Conservation (phyloP, 2,329 filamentous ascomycete species). For the Neonectria sp. region DNA sequence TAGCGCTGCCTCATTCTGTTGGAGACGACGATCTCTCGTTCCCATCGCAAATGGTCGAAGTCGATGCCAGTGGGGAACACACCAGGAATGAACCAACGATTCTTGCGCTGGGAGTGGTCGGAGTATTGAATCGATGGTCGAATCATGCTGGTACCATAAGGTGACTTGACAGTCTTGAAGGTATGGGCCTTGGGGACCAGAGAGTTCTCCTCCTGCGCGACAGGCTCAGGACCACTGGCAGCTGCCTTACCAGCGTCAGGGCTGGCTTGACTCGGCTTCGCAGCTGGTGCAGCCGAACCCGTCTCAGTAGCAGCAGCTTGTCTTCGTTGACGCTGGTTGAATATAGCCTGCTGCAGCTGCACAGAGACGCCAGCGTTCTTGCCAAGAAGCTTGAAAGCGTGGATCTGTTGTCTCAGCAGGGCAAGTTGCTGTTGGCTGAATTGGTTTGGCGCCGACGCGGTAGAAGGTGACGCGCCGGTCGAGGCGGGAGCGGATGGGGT, state of each 20-base stretch:
- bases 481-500: slow-evolving; percentile 50
- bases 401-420: slow-evolving; percentile 87
- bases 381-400: slow-evolving; percentile 90
- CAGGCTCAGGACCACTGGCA: slow-evolving; percentile 55
- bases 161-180: slow-evolving; percentile 83
- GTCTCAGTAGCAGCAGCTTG: slow-evolving; percentile 66
- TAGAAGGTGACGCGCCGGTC: slow-evolving; percentile 50
- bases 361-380: slow-evolving; percentile 88
- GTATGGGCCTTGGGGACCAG: slow-evolving; percentile 60
- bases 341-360: slow-evolving; percentile 86
- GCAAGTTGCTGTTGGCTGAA: slow-evolving; percentile 86
- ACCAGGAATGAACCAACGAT: slow-evolving; percentile 86
- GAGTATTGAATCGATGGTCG: slow-evolving; percentile 80
- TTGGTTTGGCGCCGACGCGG: slow-evolving; percentile 63
- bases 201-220: slow-evolving; percentile 51
- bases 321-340: slow-evolving; percentile 79
- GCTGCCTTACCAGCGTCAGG: slow-evolving; percentile 54
- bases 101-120: slow-evolving; percentile 82
- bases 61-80: slow-evolving; percentile 93
- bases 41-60: slow-evolving; percentile 86
- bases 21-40: slow-evolving; percentile 89
- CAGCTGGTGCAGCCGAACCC: slow-evolving; percentile 53
- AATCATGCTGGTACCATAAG: slow-evolving; percentile 72
- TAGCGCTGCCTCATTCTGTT: slow-evolving; percentile 91
- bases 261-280: slow-evolving; percentile 49